Evolutionary conservation across 805 yeast species (phyloP).

Genomic region (Metschnikowia vanudenii): DNA sequence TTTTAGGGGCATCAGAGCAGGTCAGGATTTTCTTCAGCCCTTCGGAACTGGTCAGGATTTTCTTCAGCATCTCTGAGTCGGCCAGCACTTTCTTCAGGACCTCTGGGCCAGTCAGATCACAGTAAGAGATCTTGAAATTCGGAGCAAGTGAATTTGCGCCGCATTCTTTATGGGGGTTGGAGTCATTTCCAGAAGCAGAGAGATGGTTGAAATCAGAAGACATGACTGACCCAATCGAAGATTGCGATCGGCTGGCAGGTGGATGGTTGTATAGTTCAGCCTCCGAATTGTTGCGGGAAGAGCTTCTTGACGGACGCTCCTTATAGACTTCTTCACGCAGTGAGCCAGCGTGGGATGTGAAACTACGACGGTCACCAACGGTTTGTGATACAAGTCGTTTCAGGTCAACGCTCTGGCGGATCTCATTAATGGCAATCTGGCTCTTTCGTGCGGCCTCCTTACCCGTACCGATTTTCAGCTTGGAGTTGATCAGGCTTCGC

Average conservation of each 20-base stretch:
- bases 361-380: background rate
- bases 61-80: background rate
- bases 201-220: slow-evolving; percentile 11
- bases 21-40: background rate
- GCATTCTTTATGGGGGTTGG: too few relatives aligned
- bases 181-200: too few relatives aligned
- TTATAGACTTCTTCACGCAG: slow-evolving; percentile 5
- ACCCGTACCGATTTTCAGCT: slow-evolving; percentile 21
- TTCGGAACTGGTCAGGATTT: background rate
- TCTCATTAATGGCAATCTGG: slow-evolving; percentile 28
- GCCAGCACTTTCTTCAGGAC: background rate
- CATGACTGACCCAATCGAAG: slow-evolving; percentile 28
- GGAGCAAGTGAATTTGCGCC: slow-evolving; percentile 1
- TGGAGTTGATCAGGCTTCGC: slow-evolving; percentile 30
- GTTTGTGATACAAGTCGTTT: slow-evolving; percentile 26
- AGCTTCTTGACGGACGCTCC: background rate
- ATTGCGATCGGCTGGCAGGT: slow-evolving; percentile 20
- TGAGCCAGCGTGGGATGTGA: background rate
- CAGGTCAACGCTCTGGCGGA: slow-evolving; percentile 39
- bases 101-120: background rate
- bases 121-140: slow-evolving; percentile 8
- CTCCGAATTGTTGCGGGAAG: slow-evolving; percentile 2
- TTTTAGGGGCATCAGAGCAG: background rate
- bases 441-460: slow-evolving; percentile 20
- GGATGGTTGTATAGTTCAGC: background rate